These are phyloP conservation scores for Triticum monococcum DNA, from an alignment of 176 grass and related monocot genomes.

Conservation along the genomic window DNA sequence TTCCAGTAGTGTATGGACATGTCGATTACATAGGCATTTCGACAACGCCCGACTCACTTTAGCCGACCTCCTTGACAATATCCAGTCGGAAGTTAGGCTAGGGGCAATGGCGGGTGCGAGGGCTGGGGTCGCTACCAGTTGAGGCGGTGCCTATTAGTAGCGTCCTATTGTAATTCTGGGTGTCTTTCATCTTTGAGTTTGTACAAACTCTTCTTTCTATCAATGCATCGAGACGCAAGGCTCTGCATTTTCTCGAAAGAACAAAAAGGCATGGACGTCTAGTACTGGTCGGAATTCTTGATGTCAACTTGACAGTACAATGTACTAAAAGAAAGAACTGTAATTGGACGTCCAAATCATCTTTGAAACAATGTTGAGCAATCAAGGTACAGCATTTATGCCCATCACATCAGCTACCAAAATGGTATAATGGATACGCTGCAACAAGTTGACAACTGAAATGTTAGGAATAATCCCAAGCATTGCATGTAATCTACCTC, in stretches of 20 bases:
- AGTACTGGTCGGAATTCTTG: constrained; percentile 11
- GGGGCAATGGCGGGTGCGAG: not conserved
- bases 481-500: not conserved
- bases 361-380: constrained; percentile 17
- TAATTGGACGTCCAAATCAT: constrained; percentile 5
- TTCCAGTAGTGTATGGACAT: too few relatives aligned
- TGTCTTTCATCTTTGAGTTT: too few relatives aligned
- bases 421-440: constrained; percentile 4
- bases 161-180: too few relatives aligned
- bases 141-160: too few relatives aligned
- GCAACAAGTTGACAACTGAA: not conserved
- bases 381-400: constrained; percentile 16
- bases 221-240: too few relatives aligned
- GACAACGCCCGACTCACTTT: not conserved
- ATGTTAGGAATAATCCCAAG: constrained; percentile 1
- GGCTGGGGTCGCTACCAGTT: too few relatives aligned
- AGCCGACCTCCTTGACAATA: not conserved
- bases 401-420: constrained; percentile 17
- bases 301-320: constrained; percentile 4
- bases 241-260: not conserved
- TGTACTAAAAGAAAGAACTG: not conserved
- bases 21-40: not conserved
- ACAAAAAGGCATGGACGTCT: not conserved
- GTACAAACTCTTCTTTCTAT: too few relatives aligned
- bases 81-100: not conserved